phyloP scores from a whole-genome alignment of 1,284 basidiomycete genomes.

The Cutaneotrichosporon dermatis region DNA sequence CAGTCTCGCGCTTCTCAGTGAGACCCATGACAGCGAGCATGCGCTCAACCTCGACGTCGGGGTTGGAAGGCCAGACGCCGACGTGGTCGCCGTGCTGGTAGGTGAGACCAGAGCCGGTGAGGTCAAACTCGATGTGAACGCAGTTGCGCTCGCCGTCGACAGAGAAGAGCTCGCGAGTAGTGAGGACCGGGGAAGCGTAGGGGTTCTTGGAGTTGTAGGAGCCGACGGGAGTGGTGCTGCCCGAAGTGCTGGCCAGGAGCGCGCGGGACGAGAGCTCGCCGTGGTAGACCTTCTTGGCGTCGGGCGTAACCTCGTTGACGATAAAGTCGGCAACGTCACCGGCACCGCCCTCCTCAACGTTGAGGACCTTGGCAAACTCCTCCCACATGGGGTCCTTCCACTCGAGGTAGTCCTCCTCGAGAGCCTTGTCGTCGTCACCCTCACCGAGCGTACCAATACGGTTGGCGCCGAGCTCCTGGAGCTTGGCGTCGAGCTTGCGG shows the following conservation, averaged over 20 bases:
- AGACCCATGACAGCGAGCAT: constrained; percentile 82
- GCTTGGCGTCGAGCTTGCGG: constrained; percentile 68
- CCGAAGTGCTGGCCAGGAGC: constrained; percentile 51
- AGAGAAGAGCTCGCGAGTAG: constrained; percentile 79
- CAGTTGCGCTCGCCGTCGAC: constrained; percentile 77
- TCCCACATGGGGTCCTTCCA: constrained; percentile 99
- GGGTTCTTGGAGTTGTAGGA: constrained; percentile 87
- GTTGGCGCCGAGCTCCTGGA: constrained; percentile 74
- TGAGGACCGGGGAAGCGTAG: constrained; percentile 74
- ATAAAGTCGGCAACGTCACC: constrained; percentile 93
- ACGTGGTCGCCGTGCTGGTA: constrained; percentile 99
- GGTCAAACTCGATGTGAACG: constrained; percentile 90
- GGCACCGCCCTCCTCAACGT: constrained; percentile 91
- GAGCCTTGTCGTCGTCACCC: constrained; percentile 97
- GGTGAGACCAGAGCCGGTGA: constrained; percentile 91
- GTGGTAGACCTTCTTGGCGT: constrained; percentile 80
- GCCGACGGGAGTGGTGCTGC: constrained; percentile 55
- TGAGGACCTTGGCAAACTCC: constrained; percentile 71
- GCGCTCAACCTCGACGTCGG: constrained; percentile 85
- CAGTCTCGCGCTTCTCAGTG: constrained; percentile 63
- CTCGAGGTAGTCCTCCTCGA: constrained; percentile 99
- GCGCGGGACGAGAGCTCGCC: constrained; percentile 88
- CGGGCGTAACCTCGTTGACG: constrained; percentile 74
- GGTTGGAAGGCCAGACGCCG: constrained; percentile 94
- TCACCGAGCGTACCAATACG: constrained; percentile 89